phyloP scores from a whole-genome alignment of 2,329 filamentous ascomycete genomes.

The Setomelanomma holmii region DNA sequence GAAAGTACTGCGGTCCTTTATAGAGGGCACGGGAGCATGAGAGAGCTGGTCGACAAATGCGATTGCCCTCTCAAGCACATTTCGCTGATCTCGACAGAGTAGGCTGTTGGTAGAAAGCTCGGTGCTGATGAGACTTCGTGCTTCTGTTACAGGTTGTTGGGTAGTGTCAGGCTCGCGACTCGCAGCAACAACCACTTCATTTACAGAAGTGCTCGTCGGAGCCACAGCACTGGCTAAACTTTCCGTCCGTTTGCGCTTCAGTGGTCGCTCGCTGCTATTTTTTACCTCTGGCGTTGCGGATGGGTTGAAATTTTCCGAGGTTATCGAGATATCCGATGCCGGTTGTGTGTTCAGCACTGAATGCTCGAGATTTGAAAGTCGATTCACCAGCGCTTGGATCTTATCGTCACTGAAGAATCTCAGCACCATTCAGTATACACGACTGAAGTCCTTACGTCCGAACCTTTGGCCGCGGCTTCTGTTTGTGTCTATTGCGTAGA shows the following conservation, averaged over 20 bases:
- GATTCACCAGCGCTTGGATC: constrained; percentile 37
- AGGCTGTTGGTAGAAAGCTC: constrained; percentile 36
- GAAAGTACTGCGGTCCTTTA: constrained; percentile 33
- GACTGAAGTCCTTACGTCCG: constrained; percentile 27
- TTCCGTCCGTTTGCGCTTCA: constrained; percentile 28
- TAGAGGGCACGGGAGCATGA: constrained; percentile 25
- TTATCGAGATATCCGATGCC: constrained; percentile 5
- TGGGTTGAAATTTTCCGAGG: constrained; percentile 2
- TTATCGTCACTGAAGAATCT: constrained; percentile 31
- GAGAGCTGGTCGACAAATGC: constrained; percentile 41
- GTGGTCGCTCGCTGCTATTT: constrained; percentile 19
- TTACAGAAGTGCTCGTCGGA: constrained; percentile 20
- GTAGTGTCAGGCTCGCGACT: constrained; percentile 26
- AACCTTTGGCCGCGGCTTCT: constrained; percentile 30
- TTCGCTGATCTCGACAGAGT: constrained; percentile 34
- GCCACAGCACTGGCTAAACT: constrained; percentile 15
- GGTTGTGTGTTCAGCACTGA: constrained; percentile 23
- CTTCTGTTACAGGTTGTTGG: constrained; percentile 31
- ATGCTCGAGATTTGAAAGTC: constrained; percentile 35
- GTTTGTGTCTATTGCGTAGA: constrained; percentile 41
- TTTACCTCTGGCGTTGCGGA: constrained; percentile 4
- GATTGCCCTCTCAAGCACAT: constrained; percentile 39
- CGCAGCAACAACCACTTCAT: constrained; percentile 6
- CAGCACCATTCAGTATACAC: background rate
- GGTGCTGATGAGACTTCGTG: constrained; percentile 35